Base-by-base conservation (phyloP, 2,329 filamentous ascomycete genomes). In the Alternaria alternata region DNA sequence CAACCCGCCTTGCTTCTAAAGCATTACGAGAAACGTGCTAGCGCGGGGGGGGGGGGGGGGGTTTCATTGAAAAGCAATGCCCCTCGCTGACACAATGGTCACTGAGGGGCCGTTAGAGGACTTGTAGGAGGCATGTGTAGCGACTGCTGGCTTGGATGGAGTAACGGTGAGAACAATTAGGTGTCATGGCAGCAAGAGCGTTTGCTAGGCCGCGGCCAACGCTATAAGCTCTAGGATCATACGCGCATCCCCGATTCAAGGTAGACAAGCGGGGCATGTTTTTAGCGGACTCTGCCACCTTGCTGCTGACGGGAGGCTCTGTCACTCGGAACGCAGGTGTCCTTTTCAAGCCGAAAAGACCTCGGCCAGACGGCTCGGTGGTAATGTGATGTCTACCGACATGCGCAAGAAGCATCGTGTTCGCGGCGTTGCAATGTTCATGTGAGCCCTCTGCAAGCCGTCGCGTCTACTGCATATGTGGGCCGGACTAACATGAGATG, bases 11-110 rank as follows among this genome's bases (percentile, higher is more conserved):
- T 65, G 66, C 67, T 70, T 75, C 74, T 72, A 72, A 70, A 77
- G 70, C 57, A 69, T 69, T 69, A 68, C 68, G 68, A 64, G 54
- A 75, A 72, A 61, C 52, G 68, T 68, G 57, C 68, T 78, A 78
- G 76, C 71, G 76, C 71, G 75, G 73, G 46, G 46, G 72, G 68
- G 20, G 46, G 46, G 72, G 68, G 20, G 20, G 46, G 72, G 68
- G 44, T 61, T 57, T 63, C 59, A 59, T 42, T 54, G 59, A 74
- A 68, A 69, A 67, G 62, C 47, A 67, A 67, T 49, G 47, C 64
- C 67, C 68, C 69, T 65, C 64, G 60, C 43, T 58, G 53, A 55
- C 41, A 53, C 53, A 54, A 28, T 43, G 57, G 61, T 32, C 36
- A 38, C 55, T 42, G 63, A 62, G 55, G 62, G 63, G 62, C 55